Evolutionary conservation across 2,329 filamentous ascomycete species (phyloP).

Genomic region (Xylariaceae sp.): DNA sequence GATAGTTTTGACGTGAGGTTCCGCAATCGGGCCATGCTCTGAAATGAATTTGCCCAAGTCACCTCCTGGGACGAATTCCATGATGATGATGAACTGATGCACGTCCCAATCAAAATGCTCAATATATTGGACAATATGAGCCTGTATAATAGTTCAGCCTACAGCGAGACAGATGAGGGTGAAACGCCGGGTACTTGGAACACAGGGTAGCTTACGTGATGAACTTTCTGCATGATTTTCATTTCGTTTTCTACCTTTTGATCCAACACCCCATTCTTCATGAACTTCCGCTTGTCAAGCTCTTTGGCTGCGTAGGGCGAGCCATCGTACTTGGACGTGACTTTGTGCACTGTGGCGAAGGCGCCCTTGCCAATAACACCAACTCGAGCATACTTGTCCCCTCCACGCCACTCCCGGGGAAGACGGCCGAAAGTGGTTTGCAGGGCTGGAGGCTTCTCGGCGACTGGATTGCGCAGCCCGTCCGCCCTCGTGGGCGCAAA

Average conservation of each 20-base stretch:
- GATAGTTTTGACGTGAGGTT: constrained; percentile 67
- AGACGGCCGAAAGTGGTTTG: constrained; percentile 35
- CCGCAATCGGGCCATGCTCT: constrained; percentile 58
- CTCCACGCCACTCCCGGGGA: constrained; percentile 74
- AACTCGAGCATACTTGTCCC: constrained; percentile 77
- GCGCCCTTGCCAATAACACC: constrained; percentile 85
- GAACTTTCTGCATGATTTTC: constrained; percentile 84
- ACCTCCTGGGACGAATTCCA: constrained; percentile 84
- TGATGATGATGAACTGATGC: constrained; percentile 89
- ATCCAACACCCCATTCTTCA: constrained; percentile 86
- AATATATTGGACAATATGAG: constrained; percentile 87
- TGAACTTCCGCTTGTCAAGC: constrained; percentile 85
- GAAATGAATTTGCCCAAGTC: constrained; percentile 74
- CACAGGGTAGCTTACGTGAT: constrained; percentile 61
- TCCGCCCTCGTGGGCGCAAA: constrained; percentile 21
- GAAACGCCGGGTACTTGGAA: not conserved
- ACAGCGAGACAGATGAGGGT: not conserved
- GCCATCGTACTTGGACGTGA: constrained; percentile 82
- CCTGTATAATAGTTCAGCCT: constrained; percentile 41
- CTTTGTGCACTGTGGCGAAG: constrained; percentile 89
- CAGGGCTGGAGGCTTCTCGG: constrained; percentile 16
- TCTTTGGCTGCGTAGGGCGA: constrained; percentile 87
- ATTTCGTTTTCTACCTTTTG: constrained; percentile 96
- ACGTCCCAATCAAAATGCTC: constrained; percentile 81
- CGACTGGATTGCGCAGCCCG: constrained; percentile 7